Evolutionary conservation across 768 basidiomycete species (phyloP), one percentile per base, ranked within the genome.

Genomic region (Phaeotremella skinneri): DNA sequence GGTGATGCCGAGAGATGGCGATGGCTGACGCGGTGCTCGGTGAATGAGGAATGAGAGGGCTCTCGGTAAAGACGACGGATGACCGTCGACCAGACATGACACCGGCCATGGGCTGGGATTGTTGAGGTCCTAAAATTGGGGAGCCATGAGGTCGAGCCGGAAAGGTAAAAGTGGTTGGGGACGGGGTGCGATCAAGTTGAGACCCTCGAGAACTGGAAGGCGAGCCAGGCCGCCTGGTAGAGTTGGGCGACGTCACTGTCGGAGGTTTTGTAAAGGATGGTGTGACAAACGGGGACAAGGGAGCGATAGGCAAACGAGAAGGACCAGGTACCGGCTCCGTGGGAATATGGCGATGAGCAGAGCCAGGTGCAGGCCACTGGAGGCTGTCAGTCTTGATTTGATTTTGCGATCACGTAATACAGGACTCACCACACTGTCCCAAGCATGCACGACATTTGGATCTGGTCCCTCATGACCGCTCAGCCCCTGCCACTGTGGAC

Each of bases 341-440:
- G 14, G 42, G 47, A 13, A 20, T 11, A 20, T 23, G 43, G 6
- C 56, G 55, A 31, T 52, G 55, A 2, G 34, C 27, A 1, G 55
- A 34, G 34, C 63, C 66, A 20, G 66, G 58, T 48, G 66, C 58
- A 1, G 68, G 71, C 71, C 66, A 67, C 70, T 69, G 57, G 4
- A 42, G n/a, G 16, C 14, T 2, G 39, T n/a, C 26, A 39, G 42
- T 14, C 43, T 7, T 31, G 20, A 42, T 9, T 23, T 64, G 20
- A 63, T 47, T 52, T 1, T 11, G 21, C 27, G 16, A 16, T 31
- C 13, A 52, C 1, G 34, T 7, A 3, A 17, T 23, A 23, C 20
- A 26, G 29, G 16, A 70, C 69, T 55, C 52, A 72, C 70, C 14
- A 73, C 71, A 63, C 71, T 73, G 42, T 73, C 68, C 68, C 68